Evolutionary conservation across 768 basidiomycete species (phyloP).

Genomic region (Russula brevipes): DNA sequence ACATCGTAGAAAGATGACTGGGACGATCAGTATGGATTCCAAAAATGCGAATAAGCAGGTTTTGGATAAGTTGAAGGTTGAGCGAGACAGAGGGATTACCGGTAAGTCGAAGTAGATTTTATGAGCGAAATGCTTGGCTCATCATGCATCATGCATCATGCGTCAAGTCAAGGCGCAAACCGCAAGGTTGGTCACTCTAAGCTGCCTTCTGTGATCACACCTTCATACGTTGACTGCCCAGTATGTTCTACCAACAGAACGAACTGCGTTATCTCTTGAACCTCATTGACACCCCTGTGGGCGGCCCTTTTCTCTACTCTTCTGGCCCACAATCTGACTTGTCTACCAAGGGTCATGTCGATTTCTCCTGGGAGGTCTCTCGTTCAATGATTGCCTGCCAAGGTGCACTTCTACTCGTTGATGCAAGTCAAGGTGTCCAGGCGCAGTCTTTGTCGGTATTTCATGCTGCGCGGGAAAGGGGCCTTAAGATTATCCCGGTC

Average conservation of each 20-base stretch:
- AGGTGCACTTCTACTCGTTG: conserved; percentile 80
- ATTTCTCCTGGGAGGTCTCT: conserved; percentile 96
- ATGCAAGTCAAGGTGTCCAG: conserved; percentile 97
- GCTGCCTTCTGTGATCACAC: conserved; percentile 3
- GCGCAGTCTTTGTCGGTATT: conserved; percentile 96
- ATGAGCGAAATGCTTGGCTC: not conserved
- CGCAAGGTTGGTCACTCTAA: conserved; percentile 51
- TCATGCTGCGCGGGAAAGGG: conserved; percentile 77
- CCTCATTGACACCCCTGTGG: conserved; percentile 90
- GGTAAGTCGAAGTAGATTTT: conserved; percentile 40
- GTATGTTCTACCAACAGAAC: conserved; percentile 70
- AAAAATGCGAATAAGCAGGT: conserved; percentile 76
- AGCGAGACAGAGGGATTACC: conserved; percentile 94
- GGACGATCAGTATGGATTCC: conserved; percentile 68
- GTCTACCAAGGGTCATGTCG: conserved; percentile 76
- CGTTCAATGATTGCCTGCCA: conserved; percentile 90
- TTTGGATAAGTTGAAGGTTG: conserved; percentile 92
- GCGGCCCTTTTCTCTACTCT: conserved; percentile 22
- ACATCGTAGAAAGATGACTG: conserved; percentile 60
- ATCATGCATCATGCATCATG: conserved; percentile 9
- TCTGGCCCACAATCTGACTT: not conserved
- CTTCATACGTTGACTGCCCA: conserved; percentile 30
- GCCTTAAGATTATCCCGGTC: conserved; percentile 81
- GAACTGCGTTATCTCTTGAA: conserved; percentile 72
- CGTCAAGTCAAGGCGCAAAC: conserved; percentile 88